phyloP scores from a whole-genome alignment of 345 rosid species.

The Eucalyptus sp. region DNA sequence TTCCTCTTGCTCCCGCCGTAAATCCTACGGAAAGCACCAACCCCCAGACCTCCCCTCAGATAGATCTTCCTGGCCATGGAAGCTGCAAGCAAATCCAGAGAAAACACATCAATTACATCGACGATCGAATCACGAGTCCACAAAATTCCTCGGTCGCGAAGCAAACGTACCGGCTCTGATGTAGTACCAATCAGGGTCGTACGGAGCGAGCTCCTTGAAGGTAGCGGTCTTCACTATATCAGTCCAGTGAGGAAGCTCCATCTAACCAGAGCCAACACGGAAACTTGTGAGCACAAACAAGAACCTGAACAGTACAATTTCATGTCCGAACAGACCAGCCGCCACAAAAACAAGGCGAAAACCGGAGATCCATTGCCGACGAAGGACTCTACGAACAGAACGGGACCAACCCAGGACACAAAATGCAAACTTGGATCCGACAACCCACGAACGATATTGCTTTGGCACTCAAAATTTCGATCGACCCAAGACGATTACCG shows the following conservation, averaged over 20 bases:
- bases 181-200: constrained; percentile 67
- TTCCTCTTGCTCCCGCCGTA: constrained; percentile 42
- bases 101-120: neutral
- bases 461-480: neutral
- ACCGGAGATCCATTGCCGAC: neutral
- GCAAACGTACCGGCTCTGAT: constrained; percentile 34
- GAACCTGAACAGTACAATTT: neutral
- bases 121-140: neutral
- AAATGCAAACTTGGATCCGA: neutral
- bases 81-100: constrained; percentile 5
- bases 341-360: neutral
- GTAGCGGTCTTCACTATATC: constrained; percentile 70
- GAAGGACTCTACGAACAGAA: neutral
- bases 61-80: constrained; percentile 41
- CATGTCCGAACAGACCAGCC: neutral
- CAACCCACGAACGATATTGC: neutral
- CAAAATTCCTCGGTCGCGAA: neutral
- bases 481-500: neutral
- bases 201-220: constrained; percentile 64
- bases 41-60: constrained; percentile 37
- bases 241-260: constrained; percentile 60
- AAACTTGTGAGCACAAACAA: neutral
- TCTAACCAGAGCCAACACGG: constrained; percentile 1
- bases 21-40: constrained; percentile 28
- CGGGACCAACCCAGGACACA: neutral